Evolutionary conservation across 1,284 basidiomycete species (phyloP), one percentile per base, ranked within the genome.

Genomic region (Pulveroboletus ridleyi): DNA sequence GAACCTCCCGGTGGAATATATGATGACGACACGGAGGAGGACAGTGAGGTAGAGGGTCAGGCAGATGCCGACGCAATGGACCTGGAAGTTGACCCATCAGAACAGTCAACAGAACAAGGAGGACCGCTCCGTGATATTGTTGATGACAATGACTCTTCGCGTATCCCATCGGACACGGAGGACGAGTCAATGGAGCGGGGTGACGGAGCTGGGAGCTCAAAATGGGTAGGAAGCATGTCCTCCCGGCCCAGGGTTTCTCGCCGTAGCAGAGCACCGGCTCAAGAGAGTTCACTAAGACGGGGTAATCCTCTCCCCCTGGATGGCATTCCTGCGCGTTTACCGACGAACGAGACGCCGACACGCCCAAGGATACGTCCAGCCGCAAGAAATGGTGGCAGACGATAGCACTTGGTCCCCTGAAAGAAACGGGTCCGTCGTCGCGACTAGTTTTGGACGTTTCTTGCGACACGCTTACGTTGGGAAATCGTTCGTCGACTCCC

Each of bases 31-130:
- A 82, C 78, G 52, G 82, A 83, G 33, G 84, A 86, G 29, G 84
- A 84, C 41, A 87, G 87, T 52, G 85, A 86, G 58, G 77, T 71
- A 33, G 83, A 85, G 63, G 84, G 84, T 54, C 82, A 80, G 58
- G 81, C 78, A 39, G 85, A 86, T 71, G 76, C 79, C 0, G 88
- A 90, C 71, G 87, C 85, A 42, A 91, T 90, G 89, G 89, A 90
- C 66, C 85, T 86, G 52, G 81, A 83, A 61, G 71, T 78, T 58
- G 74, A 81, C 35, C 79, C 79, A 13, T 86, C 84, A 14, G 88
- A 88, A 25, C 87, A 85, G 41, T 78, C 80, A 62, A 70, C 76
- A 18, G 83, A 82, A 59, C 80, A 83, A 49, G 77, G 80, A 57
- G 80, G 82, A 47, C 76, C 79, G 17, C 78, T 80, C 20, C 70